Evolutionary conservation across 768 basidiomycete genomes (phyloP), one percentile per base, ranked within the genome.

Genomic region (Chalciporus pseudorubinellus): DNA sequence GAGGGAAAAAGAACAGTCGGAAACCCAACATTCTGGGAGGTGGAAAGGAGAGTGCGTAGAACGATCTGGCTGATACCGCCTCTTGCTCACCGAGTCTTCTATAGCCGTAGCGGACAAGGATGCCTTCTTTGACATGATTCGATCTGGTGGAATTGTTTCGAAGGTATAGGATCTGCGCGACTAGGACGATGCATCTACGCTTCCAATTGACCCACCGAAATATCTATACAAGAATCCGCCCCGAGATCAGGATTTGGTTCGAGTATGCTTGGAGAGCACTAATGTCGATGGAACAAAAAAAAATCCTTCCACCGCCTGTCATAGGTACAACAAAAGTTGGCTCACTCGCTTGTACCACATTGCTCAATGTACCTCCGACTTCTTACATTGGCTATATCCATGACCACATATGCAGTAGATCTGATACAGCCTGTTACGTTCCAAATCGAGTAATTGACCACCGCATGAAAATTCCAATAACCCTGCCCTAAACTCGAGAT

Each of bases 71-170:
- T 20, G 22, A 11, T 42, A 41, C 49, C 28, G 33, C 48, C 22
- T 39, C n/a, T 19, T 46, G 14, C 40, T 41, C 28, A 36, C 53
- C 57, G 31, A 55, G 26, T 56, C 39, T 44, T 45, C 38, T 29
- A 33, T 60, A 86, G 87, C 73, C 51, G 64, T 71, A 4, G 76
- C 89, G 18, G 84, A 81, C 51, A 80, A 85, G 69, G 85, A 89
- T 53, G 79, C 82, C 49, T 93, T 93, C 68, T 82, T 92, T 63
- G 81, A 89, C 58, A 84, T 90, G 77, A 90, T 93, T 60, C 79
- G 85, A 50, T 84, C 87, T 38, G 90, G 90, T 39, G 85, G 86
- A 5, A 71, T 90, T 34, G 90, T 92, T 36, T 87, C 89, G 18
- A 91, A 82, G 65, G 71, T 72, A 45, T 89, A 72, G 43, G 14